These are phyloP conservation scores for Aspergillus carbonarius DNA, from an alignment of 2,329 filamentous ascomycete genomes.

Conservation along the genomic window DNA sequence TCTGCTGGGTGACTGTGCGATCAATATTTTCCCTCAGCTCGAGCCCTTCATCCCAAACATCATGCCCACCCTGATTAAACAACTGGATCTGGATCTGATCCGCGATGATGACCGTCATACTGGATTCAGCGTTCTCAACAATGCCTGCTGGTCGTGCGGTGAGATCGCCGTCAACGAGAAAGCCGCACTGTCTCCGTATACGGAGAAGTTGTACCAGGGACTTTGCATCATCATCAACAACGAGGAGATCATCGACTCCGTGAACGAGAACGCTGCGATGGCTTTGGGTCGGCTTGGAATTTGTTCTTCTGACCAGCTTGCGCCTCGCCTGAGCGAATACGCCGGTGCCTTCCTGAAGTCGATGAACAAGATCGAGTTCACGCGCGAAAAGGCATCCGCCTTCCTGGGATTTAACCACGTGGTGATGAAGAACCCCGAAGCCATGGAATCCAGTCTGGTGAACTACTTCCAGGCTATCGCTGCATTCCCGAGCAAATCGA, in stretches of 20 bases:
- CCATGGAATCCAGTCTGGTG: constrained; percentile 81
- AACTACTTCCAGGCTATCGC: constrained; percentile 85
- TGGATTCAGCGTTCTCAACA: constrained; percentile 92
- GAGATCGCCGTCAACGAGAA: constrained; percentile 83
- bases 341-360: constrained; percentile 77
- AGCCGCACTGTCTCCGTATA: constrained; percentile 70
- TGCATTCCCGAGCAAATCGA: constrained; percentile 61
- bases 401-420: constrained; percentile 87
- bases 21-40: constrained; percentile 82
- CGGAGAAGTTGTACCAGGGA: constrained; percentile 72
- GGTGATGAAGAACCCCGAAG: constrained; percentile 81
- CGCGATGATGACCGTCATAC: constrained; percentile 78
- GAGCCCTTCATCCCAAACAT: constrained; percentile 70
- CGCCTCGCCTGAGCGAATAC: constrained; percentile 75
- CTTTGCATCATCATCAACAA: constrained; percentile 82
- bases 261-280: constrained; percentile 92
- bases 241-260: constrained; percentile 77
- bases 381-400: constrained; percentile 91
- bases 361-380: constrained; percentile 81
- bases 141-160: constrained; percentile 94
- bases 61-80: constrained; percentile 75
- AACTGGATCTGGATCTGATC: constrained; percentile 78
- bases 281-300: constrained; percentile 85
- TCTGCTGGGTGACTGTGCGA: constrained; percentile 88
- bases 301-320: constrained; percentile 71